These are phyloP conservation scores for Plenodomus tracheiphilus DNA, from an alignment of 2,329 filamentous ascomycete species.

Conservation along the genomic window DNA sequence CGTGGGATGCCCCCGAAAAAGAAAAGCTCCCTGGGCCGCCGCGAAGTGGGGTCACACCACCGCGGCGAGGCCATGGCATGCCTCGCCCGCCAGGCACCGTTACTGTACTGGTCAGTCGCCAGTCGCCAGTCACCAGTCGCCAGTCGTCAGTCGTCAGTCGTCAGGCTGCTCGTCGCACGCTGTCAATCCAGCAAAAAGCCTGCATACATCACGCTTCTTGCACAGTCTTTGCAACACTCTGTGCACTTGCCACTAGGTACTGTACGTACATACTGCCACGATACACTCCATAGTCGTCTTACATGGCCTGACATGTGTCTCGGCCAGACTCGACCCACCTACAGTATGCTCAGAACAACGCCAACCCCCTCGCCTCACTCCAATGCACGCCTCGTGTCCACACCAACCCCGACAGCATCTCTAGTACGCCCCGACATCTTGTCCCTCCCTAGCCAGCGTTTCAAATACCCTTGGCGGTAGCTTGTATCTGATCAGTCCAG, in stretches of 20 bases:
- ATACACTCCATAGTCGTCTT: neutral
- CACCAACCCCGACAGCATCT: neutral
- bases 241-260: too few species aligned
- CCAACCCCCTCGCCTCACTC: neutral
- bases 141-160: too few species aligned
- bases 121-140: too few species aligned
- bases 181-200: too few species aligned
- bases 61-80: constrained; percentile 6
- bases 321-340: neutral
- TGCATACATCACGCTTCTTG: too few species aligned
- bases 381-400: neutral
- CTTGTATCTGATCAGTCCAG: constrained; percentile 87
- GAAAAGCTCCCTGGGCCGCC: constrained; percentile 16
- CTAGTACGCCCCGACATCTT: constrained; percentile 38
- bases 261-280: too few species aligned
- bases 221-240: too few species aligned
- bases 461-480: constrained; percentile 87
- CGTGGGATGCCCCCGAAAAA: constrained; percentile 17
- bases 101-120: too few species aligned
- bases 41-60: constrained; percentile 18
- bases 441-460: constrained; percentile 76
- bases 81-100: too few species aligned
- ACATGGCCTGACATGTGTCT: neutral
- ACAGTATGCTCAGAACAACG: neutral
- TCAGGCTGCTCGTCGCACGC: too few species aligned